A percentile compares a stretch with the other conserved stretches of the same genome.
Evolutionary conservation across 2,329 filamentous ascomycete genomes (phyloP).

Genomic region (Monascus ruber): DNA sequence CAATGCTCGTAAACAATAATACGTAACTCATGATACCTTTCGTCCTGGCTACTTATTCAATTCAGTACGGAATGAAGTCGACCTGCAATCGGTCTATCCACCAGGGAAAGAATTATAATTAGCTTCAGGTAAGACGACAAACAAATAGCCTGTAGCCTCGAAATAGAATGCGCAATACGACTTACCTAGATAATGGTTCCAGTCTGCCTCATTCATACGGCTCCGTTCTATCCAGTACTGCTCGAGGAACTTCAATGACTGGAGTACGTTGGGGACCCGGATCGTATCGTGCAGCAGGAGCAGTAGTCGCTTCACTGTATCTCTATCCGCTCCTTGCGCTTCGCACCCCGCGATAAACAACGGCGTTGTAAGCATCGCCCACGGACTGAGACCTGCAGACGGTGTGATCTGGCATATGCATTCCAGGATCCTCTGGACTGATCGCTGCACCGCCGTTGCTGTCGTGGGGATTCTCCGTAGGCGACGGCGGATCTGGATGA

Average conservation of each 20-base stretch:
- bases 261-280: conserved; percentile 31
- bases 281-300: conserved; percentile 27
- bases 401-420: conserved; percentile 28
- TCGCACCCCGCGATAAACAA: conserved; percentile 35
- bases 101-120: neutral
- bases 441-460: conserved; percentile 21
- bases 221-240: conserved; percentile 24
- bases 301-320: conserved; percentile 21
- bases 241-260: conserved; percentile 31
- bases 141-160: too few relatives aligned
- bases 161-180: neutral
- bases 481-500: conserved; percentile 32
- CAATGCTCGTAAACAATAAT: too few relatives aligned
- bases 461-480: conserved; percentile 21
- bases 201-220: conserved; percentile 22
- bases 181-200: conserved; percentile 29
- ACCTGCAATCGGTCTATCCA: conserved; percentile 22
- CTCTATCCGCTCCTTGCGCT: conserved; percentile 25
- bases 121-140: neutral
- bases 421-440: conserved; percentile 28
- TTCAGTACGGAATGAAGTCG: conserved; percentile 17
- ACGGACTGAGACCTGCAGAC: conserved; percentile 28
- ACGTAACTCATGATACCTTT: neutral
- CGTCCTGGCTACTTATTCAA: neutral
- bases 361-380: conserved; percentile 33